phyloP scores from a whole-genome alignment of 192 early-diverging fungal genomes.

The Linnemannia schmuckeri region DNA sequence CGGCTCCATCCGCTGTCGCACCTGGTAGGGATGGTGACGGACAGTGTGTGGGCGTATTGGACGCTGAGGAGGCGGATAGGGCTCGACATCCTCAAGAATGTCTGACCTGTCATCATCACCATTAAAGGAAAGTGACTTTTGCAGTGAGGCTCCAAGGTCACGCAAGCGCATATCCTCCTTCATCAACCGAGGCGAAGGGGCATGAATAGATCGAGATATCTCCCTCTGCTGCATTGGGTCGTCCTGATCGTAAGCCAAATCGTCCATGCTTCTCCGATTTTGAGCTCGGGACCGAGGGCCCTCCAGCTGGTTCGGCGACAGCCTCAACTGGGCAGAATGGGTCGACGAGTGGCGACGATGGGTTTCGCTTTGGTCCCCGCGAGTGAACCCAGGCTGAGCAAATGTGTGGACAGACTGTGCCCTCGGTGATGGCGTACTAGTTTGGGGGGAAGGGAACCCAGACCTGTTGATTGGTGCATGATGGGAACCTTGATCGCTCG shows the following conservation, averaged over 20 bases:
- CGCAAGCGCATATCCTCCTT: slow-evolving; percentile 42
- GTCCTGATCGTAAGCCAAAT: slow-evolving; percentile 26
- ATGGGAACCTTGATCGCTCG: slow-evolving; percentile 5
- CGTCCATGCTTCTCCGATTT: slow-evolving; percentile 38
- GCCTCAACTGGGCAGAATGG: slow-evolving; percentile 20
- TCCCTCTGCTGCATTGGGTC: slow-evolving; percentile 33
- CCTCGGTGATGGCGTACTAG: slow-evolving; percentile 36
- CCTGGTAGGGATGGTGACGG: slow-evolving; percentile 43
- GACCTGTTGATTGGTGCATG: slow-evolving; percentile 23
- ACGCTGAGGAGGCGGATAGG: background rate
- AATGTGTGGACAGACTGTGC: slow-evolving; percentile 16
- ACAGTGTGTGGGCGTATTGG: background rate
- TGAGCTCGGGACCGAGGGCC: slow-evolving; percentile 3
- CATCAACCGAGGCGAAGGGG: slow-evolving; percentile 13
- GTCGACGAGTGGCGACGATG: slow-evolving; percentile 29
- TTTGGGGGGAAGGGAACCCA: slow-evolving; percentile 46
- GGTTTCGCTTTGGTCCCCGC: slow-evolving; percentile 16
- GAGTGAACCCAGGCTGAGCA: slow-evolving; percentile 24
- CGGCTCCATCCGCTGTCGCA: slow-evolving; percentile 11
- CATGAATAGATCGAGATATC: slow-evolving; percentile 4
- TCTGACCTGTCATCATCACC: slow-evolving; percentile 45
- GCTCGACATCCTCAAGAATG: slow-evolving; percentile 15
- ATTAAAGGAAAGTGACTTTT: slow-evolving; percentile 51
- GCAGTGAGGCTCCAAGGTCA: slow-evolving; percentile 39
- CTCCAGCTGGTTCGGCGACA: slow-evolving; percentile 45